Evolutionary conservation across 257 asterid genomes (phyloP), one percentile per base, ranked within the genome.

Genomic region (Gardenia jasminoides): DNA sequence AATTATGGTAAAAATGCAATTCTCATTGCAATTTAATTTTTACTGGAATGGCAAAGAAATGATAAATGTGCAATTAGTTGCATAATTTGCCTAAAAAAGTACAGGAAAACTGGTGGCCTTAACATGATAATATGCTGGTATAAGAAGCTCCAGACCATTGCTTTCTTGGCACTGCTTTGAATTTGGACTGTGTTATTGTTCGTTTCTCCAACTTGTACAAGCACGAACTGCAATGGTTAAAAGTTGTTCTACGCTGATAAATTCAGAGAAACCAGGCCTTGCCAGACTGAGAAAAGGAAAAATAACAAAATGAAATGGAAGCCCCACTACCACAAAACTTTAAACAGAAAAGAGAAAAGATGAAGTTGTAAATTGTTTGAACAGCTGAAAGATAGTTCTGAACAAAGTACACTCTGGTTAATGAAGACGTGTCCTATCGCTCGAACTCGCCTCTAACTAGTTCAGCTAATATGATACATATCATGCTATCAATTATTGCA

Each of bases 201-300:
- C 58, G 44, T 70, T 70, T 39, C 24, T 12, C 39, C 24, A 58
- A n/a, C 16, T n/a, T 9, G 61, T 26, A 46, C 59, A 13, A 12
- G 69, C 28, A 70, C 59, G 22, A 46, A 44, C 24, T 3, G 58
- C 9, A 70, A 43, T 26, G n/a, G 54, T 36, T 7, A 24, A 47
- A 24, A 10, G 75, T 10, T 62, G 8, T 69, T 36, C 22, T 69
- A 43, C 54, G 7, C 54, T 36, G 50, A n/a, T 44, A 43, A 44
- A 39, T 70, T 43, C 56, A 24, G 28, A 70, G 56, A 5, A 17
- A 28, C 17, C n/a, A 44, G 31, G n/a, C 75, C 11, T 33, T 24
- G 56, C 74, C 33, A 44, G 75, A 70, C 44, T 70, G 58, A n/a
- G n/a, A n/a, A 36, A 2, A 36, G 41, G 58, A 70, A 70, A 70